Percentiles rank a stretch among this genome's conserved stretches.
phyloP scores from a whole-genome alignment of 1,284 basidiomycete species.

The Melampsora larici-populina region DNA sequence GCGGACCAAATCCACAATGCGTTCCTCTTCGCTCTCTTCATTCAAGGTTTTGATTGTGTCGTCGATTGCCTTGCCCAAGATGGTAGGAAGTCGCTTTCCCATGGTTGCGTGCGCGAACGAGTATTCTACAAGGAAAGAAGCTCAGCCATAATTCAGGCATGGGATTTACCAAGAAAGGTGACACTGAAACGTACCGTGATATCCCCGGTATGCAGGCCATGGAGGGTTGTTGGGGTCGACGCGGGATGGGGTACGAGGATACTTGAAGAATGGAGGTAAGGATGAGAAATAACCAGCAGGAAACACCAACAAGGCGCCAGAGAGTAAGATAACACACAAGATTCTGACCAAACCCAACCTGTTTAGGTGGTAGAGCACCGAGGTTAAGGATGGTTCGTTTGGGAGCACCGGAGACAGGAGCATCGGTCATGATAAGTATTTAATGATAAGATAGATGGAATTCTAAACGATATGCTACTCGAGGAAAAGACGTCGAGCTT shows the following conservation, averaged over 20 bases:
- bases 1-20: constrained; percentile 75
- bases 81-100: constrained; percentile 89
- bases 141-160: not conserved
- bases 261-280: constrained; percentile 48
- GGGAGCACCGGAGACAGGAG: constrained; percentile 1
- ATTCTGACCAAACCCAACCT: constrained; percentile 43
- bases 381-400: constrained; percentile 40
- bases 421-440: too few species aligned
- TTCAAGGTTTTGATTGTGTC: constrained; percentile 87
- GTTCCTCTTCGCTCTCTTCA: constrained; percentile 75
- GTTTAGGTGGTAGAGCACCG: constrained; percentile 43
- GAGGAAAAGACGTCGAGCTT: too few species aligned
- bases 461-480: too few species aligned
- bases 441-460: too few species aligned
- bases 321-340: constrained; percentile 27
- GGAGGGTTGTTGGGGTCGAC: constrained; percentile 87
- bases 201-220: constrained; percentile 67
- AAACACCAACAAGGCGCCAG: not conserved
- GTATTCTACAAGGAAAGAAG: constrained; percentile 27
- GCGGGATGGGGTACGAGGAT: constrained; percentile 58
- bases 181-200: constrained; percentile 59
- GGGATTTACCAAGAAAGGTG: not conserved
- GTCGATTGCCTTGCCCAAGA: constrained; percentile 92
- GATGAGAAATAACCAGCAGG: not conserved
- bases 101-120: constrained; percentile 58